phyloP scores from a whole-genome alignment of 305 asterid genomes.

The Solanum chacoense region DNA sequence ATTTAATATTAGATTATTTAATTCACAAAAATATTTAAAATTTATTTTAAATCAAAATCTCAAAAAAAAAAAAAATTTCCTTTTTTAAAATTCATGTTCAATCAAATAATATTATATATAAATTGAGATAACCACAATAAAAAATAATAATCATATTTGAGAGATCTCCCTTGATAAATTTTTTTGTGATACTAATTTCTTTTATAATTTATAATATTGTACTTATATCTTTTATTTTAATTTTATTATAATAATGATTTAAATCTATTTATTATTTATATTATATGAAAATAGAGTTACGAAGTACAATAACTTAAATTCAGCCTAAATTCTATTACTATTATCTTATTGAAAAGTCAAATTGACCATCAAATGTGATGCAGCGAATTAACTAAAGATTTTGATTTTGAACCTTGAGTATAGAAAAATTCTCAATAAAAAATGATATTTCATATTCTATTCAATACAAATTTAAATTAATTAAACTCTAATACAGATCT shows the following conservation, averaged over 20 bases:
- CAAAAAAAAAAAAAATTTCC: background rate
- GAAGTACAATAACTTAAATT: background rate
- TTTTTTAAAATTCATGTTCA: background rate
- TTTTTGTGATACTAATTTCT: background rate
- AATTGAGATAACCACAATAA: background rate
- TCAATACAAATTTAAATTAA: background rate
- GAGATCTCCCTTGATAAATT: background rate
- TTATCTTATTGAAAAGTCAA: background rate
- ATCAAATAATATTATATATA: background rate
- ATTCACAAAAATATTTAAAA: background rate
- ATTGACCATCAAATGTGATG: background rate
- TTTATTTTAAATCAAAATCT: background rate
- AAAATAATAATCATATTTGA: background rate
- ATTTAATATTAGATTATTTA: background rate
- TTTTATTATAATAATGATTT: background rate
- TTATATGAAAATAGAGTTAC: background rate
- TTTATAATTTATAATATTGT: background rate
- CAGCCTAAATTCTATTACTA: background rate
- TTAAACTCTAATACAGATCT: too few relatives aligned
- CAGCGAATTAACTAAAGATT: background rate
- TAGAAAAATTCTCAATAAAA: background rate
- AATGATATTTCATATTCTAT: too few relatives aligned
- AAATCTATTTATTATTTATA: background rate
- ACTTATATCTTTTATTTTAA: background rate
- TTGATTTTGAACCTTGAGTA: background rate